Conservation (phyloP, 495 filamentous ascomycete genomes). For the Sabuloglossum arenarium region DNA sequence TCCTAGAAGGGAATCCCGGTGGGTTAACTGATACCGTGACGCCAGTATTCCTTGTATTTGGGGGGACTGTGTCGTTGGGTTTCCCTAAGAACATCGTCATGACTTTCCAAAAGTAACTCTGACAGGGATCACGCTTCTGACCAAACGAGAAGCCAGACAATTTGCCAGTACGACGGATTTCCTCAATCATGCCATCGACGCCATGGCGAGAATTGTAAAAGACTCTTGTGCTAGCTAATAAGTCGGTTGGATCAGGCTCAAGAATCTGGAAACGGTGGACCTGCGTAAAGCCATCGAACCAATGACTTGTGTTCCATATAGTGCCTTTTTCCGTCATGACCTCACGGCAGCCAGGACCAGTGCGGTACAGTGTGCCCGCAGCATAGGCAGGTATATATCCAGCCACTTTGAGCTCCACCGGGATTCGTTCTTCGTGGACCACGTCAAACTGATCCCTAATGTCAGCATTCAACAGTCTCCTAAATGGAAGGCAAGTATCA, state of each 20-base stretch:
- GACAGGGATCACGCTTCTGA: slow-evolving; percentile 44
- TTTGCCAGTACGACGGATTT: slow-evolving; percentile 30
- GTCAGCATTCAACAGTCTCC: background rate
- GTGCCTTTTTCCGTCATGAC: slow-evolving; percentile 32
- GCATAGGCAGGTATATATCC: slow-evolving; percentile 31
- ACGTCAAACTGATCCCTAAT: slow-evolving; percentile 24
- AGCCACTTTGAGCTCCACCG: slow-evolving; percentile 26
- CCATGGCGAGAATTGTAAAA: slow-evolving; percentile 54
- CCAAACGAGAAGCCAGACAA: slow-evolving; percentile 32
- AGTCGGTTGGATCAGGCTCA: slow-evolving; percentile 8
- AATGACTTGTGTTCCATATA: slow-evolving; percentile 38
- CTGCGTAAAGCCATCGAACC: slow-evolving; percentile 67
- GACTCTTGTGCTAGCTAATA: slow-evolving; percentile 23
- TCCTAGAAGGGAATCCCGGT: slow-evolving; percentile 22
- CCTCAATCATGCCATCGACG: slow-evolving; percentile 31
- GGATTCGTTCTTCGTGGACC: slow-evolving; percentile 24
- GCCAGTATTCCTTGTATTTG: slow-evolving; percentile 27
- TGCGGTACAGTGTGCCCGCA: slow-evolving; percentile 47
- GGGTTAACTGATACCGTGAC: slow-evolving; percentile 39
- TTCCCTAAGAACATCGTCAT: slow-evolving; percentile 27
- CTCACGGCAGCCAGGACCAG: slow-evolving; percentile 41
- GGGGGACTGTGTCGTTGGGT: background rate
- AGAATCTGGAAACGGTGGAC: slow-evolving; percentile 52
- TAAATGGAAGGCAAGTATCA: background rate
- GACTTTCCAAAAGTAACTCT: slow-evolving; percentile 43